Evolutionary conservation across 1,284 basidiomycete genomes (phyloP).

Genomic region (Schizophyllum amplum): DNA sequence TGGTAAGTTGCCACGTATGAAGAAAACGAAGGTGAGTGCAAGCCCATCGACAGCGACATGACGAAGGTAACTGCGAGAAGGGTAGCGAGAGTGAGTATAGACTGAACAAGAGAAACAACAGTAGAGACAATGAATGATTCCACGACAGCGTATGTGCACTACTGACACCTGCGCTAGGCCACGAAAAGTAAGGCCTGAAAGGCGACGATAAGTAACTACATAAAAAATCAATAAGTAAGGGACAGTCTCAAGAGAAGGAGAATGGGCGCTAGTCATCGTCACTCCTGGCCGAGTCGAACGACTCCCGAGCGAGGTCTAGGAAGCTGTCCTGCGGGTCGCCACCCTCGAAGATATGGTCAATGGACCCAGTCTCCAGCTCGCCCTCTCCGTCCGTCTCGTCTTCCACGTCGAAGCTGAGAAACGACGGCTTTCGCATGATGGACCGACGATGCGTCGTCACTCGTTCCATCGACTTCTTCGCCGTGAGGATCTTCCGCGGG

Average conservation of each 20-base stretch:
- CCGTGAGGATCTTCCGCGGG: constrained; percentile 22
- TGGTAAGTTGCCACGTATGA: background rate
- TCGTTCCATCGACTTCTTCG: constrained; percentile 25
- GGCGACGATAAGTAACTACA: background rate
- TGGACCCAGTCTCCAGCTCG: constrained; percentile 9
- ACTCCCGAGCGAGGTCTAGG: constrained; percentile 55
- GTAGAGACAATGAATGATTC: background rate
- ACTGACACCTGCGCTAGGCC: background rate
- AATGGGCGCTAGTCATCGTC: constrained; percentile 20
- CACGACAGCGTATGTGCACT: background rate
- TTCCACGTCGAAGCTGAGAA: constrained; percentile 58
- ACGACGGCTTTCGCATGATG: constrained; percentile 60
- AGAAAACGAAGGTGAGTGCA: background rate
- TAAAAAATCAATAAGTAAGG: constrained; percentile 18
- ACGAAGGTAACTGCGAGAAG: background rate
- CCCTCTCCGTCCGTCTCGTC: constrained; percentile 27
- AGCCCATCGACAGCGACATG: background rate
- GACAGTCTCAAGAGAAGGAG: constrained; percentile 16
- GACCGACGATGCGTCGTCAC: constrained; percentile 30
- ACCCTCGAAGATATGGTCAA: constrained; percentile 3
- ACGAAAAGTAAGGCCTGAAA: background rate
- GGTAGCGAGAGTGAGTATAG: background rate
- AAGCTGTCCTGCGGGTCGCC: constrained; percentile 38
- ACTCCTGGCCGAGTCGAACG: constrained; percentile 53
- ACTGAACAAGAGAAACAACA: constrained; percentile 9